Percentiles rank a stretch among this genome's conserved stretches.
Evolutionary conservation across 1,284 basidiomycete species (phyloP).

Genomic region (Blastosporella zonata): DNA sequence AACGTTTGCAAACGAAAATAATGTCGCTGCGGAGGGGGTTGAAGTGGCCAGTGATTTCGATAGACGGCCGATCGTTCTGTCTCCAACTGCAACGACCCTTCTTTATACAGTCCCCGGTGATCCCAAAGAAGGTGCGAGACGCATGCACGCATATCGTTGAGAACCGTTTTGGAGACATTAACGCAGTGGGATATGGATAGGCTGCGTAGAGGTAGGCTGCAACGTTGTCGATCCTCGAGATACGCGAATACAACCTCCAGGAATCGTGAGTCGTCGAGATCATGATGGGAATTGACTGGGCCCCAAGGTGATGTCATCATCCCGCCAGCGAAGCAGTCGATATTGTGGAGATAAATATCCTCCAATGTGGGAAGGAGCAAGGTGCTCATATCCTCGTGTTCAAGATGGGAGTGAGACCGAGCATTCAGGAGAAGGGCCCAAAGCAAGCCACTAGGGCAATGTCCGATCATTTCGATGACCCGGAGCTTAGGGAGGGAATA

Average conservation of each 20-base stretch:
- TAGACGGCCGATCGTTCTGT: conserved; percentile 16
- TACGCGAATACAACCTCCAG: conserved; percentile 33
- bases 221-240: conserved; percentile 24
- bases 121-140: conserved; percentile 29
- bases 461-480: conserved; percentile 32
- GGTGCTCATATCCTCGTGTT: conserved; percentile 23
- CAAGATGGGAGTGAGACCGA: conserved; percentile 24
- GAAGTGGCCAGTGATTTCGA: conserved; percentile 17
- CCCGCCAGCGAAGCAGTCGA: conserved; percentile 36
- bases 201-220: conserved; percentile 27
- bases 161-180: conserved; percentile 23
- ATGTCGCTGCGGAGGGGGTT: conserved; percentile 16
- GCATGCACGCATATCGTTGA: conserved; percentile 24
- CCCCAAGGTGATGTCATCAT: conserved; percentile 32
- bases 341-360: conserved; percentile 34
- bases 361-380: conserved; percentile 31
- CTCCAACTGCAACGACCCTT: conserved; percentile 4
- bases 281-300: conserved; percentile 29
- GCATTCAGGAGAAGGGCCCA: conserved; percentile 38
- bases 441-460: conserved; percentile 33
- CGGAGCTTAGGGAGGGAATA: conserved; percentile 27
- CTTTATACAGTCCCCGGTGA: conserved; percentile 16
- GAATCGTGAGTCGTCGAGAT: conserved; percentile 38
- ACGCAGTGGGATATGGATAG: conserved; percentile 32
- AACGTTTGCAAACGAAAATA: conserved; percentile 20